Evolutionary conservation across 176 grass and related monocot genomes (phyloP), one percentile per base, ranked within the genome.

Genomic region (Bolboschoenus planiculmis): DNA sequence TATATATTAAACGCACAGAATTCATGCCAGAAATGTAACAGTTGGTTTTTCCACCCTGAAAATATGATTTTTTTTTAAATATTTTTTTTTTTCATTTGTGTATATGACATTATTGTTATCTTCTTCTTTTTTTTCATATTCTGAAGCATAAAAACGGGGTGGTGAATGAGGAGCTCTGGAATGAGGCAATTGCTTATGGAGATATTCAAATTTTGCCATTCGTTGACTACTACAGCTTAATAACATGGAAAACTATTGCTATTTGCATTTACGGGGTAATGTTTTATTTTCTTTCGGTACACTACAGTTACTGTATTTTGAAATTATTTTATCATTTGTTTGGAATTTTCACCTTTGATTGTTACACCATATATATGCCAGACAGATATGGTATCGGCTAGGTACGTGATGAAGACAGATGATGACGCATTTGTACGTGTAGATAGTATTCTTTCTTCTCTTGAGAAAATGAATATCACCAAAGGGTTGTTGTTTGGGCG

Each of bases 371-470:
- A 56, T 44, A 73, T 36, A 42, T 53, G 81, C 8, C 90, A 98
- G 90, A 95, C 89, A n/a, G 81, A 77, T 86, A 67, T 68, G 63
- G 79, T 93, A 85, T 90, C 90, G 34, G 92, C 92, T 29, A 92
- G 91, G 75, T 93, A 93, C 72, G 81, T 95, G 53, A 95, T 98
- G 95, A 98, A 98, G 84, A 98, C 95, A 91, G 92, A 98, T 34
- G 95, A 98, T 83, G 95, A 98, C 88, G 87, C 96, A 83, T 98
- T 98, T 84, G 90, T 98, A n/a, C 95, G 95, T 63, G 87, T 98
- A 50, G 92, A 98, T 21, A 88, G 90, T 85, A 86, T 98, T 53
- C 84, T 91, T 58, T 87, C 87, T 46, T 87, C 90, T 31, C 26
- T 98, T 75, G 84, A 89, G 15, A 63, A 60, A 78, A 80, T 87